phyloP scores from a whole-genome alignment of 2,329 filamentous ascomycete species.

The Triangularia setosa region DNA sequence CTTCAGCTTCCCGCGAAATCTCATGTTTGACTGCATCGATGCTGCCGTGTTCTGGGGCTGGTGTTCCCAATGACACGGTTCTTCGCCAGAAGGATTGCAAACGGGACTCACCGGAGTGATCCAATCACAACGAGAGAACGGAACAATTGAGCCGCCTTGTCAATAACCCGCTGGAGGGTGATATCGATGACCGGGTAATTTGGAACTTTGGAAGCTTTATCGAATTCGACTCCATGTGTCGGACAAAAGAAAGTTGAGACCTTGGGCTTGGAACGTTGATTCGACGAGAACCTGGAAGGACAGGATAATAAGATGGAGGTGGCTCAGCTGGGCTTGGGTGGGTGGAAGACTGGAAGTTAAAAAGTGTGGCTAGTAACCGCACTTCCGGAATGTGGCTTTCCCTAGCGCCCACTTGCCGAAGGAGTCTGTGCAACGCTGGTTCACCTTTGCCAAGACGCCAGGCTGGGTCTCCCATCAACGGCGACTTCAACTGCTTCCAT shows the following conservation, averaged over 20 bases:
- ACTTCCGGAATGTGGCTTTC: not conserved
- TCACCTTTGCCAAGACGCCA: not conserved
- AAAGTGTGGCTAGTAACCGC: not conserved
- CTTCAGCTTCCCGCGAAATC: slow-evolving; percentile 23
- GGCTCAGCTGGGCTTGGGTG: not conserved
- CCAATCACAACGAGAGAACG: slow-evolving; percentile 15
- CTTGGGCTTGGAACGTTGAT: not conserved
- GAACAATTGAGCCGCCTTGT: slow-evolving; percentile 15
- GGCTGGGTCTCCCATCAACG: not conserved
- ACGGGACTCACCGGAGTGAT: slow-evolving; percentile 20
- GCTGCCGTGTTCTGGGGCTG: slow-evolving; percentile 16
- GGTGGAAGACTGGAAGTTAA: not conserved
- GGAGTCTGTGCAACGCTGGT: not conserved
- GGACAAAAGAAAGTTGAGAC: not conserved
- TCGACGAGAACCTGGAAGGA: not conserved
- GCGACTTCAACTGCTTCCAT: not conserved
- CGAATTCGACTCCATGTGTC: not conserved
- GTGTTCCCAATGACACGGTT: slow-evolving; percentile 21
- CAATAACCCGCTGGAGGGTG: too few species aligned
- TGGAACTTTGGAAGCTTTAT: not conserved
- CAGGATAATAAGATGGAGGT: not conserved
- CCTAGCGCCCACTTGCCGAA: not conserved
- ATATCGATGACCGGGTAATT: not conserved
- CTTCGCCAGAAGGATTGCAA: slow-evolving; percentile 17
- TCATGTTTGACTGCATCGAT: slow-evolving; percentile 24